These are phyloP conservation scores for Phytophthora sojae DNA, from an alignment of 352 stramenopile genomes.

Conservation along the genomic window DNA sequence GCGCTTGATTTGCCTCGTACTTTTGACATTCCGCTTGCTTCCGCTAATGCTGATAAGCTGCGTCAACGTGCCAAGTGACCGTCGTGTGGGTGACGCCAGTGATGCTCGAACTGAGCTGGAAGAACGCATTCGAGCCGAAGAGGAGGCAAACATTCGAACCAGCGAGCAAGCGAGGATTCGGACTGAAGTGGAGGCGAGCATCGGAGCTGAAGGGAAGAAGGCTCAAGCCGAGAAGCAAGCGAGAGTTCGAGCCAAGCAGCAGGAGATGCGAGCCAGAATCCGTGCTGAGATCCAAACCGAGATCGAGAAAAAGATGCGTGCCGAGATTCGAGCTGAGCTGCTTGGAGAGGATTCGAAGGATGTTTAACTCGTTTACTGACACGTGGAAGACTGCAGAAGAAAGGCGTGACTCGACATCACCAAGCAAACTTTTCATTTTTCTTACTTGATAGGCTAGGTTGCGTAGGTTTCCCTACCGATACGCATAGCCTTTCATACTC, in stretches of 20 bases:
- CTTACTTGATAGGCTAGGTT: not conserved
- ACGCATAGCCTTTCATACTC: not conserved
- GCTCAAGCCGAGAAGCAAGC: constrained; percentile 3
- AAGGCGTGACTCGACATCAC: not conserved
- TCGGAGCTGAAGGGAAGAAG: constrained; percentile 7
- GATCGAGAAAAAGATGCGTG: constrained; percentile 18
- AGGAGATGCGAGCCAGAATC: constrained; percentile 11
- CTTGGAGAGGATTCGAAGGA: constrained; percentile 9
- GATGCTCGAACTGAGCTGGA: not conserved
- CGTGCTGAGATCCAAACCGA: constrained; percentile 12
- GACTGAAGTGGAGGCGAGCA: constrained; percentile 12
- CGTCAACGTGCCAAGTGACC: not conserved
- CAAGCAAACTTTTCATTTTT: not conserved
- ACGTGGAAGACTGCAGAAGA: not conserved
- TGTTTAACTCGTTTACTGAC: not conserved
- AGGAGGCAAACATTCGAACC: constrained; percentile 15
- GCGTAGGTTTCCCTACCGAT: too few species aligned
- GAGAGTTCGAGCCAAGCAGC: not conserved
- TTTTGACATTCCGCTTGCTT: constrained; percentile 9
- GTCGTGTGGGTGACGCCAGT: not conserved
- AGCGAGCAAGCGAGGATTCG: constrained; percentile 12
- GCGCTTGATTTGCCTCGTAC: not conserved
- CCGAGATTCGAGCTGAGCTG: constrained; percentile 18
- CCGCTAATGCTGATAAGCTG: not conserved
- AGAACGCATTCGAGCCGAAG: constrained; percentile 20